Percentiles rank a stretch among this genome's conserved stretches.
Conservation (phyloP, 352 stramenopile species). For the Phytophthora ramorum region DNA sequence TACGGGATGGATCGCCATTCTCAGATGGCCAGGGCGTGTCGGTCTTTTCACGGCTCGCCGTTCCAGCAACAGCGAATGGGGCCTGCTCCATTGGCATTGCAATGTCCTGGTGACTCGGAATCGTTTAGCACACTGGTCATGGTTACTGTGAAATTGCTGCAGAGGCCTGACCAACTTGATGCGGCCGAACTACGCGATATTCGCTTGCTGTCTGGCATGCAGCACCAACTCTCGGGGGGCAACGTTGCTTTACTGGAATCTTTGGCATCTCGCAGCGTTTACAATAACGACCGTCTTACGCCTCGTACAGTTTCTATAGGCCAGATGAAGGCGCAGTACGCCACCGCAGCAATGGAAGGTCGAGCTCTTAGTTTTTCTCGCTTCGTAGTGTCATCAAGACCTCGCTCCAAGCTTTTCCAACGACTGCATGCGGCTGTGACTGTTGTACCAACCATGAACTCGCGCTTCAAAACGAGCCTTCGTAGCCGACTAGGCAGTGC, state of each 20-base stretch:
- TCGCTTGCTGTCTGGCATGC: conserved; percentile 23
- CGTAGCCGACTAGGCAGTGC: not conserved
- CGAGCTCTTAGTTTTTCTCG: not conserved
- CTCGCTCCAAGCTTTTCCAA: not conserved
- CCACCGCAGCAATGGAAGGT: conserved; percentile 6
- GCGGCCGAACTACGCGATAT: conserved; percentile 8
- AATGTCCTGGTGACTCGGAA: not conserved
- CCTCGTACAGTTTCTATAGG: conserved; percentile 2
- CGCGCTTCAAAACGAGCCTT: not conserved
- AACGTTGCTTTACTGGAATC: conserved; percentile 15
- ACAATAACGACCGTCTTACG: conserved; percentile 16
- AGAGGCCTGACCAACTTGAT: conserved; percentile 24
- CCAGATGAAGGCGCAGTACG: conserved; percentile 21
- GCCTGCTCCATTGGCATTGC: not conserved
- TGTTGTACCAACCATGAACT: not conserved
- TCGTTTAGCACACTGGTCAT: conserved; percentile 9
- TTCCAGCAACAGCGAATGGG: conserved; percentile 3
- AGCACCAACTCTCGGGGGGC: conserved; percentile 11
- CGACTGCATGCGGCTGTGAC: conserved; percentile 1
- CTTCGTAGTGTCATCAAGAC: not conserved
- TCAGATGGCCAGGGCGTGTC: not conserved
- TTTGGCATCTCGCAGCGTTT: conserved; percentile 15
- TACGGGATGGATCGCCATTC: too few species aligned
- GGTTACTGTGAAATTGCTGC: conserved; percentile 17
- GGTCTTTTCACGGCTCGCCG: not conserved